Evolutionary conservation across 176 grass and related monocot genomes (phyloP), one percentile per base, ranked within the genome.

Genomic region (Pontederia crassipes): DNA sequence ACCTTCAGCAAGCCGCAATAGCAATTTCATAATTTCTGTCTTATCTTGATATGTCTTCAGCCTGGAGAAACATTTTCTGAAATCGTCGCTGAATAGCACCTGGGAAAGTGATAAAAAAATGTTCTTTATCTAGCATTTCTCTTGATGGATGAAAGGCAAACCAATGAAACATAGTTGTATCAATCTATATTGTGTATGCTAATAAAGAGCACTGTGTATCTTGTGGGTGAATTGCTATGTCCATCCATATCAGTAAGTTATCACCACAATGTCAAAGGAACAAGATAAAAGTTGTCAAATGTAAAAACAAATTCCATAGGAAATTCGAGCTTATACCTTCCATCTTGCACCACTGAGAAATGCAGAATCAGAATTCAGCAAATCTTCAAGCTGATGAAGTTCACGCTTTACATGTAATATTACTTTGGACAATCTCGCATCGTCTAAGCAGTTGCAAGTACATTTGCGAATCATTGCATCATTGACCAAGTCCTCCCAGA

Each of bases 241-340:
- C 4, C 29, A 35, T 35, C 29, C 29, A 35, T 35, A 35, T 35
- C 29, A 35, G 4, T 35, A 35, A 35, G 29, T 2, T 35, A 4
- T 35, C 29, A 35, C 29, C 29, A 35, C 29, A 35, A 35, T 35
- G 29, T 35, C 29, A 35, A 35, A 35, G 2, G 29, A 35, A 35
- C 29, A 4, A 35, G 29, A 35, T 2, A 35, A 35, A 35, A 35
- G 29, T 35, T 4, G 2, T 4, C 2, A 35, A 35, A 35, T 35
- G 4, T 35, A 35, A 35, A 35, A 2, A 35, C 2, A 4, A 35
- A 4, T n/a, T n/a, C n/a, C n/a, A n/a, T n/a, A n/a, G n/a, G n/a
- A n/a, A n/a, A n/a, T n/a, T n/a, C n/a, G n/a, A n/a, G n/a, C n/a
- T 35, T 61, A 70, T 81, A 89, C 90, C 86, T 95, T 89, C 90